A percentile compares a stretch with the other conserved stretches of the same genome.
Conservation (phyloP, 208 protist genomes). For the Acanthamoeba sp. region DNA sequence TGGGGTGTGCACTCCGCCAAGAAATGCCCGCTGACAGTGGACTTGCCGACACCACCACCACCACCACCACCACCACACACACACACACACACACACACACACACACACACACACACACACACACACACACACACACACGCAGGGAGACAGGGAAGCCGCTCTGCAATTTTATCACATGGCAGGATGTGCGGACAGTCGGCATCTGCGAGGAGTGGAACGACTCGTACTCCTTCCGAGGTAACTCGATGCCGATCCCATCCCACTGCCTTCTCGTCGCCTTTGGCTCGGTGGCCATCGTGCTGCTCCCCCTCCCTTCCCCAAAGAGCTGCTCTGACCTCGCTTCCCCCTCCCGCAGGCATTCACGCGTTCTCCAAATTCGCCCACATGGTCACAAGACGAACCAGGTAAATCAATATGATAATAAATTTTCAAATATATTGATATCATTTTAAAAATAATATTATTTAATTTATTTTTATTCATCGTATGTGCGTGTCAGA, state of each 20-base stretch:
- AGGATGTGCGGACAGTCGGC: constrained; percentile 47
- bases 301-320: no score
- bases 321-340: no score
- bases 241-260: neutral
- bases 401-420: neutral
- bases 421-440: neutral
- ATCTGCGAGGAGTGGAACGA: constrained; percentile 70
- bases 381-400: constrained; percentile 26
- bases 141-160: constrained; percentile 67
- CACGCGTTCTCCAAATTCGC: constrained; percentile 37
- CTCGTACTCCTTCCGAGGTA: constrained; percentile 57
- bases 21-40: neutral
- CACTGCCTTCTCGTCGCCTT: no score
- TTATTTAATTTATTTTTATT: no score
- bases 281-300: no score
- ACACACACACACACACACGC: no score
- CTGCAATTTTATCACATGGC: constrained; percentile 73
- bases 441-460: no score
- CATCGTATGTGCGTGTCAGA: neutral
- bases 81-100: no score
- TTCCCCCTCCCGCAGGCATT: constrained; percentile 30
- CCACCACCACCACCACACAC: neutral
- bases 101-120: no score
- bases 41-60: neutral
- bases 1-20: neutral